Base-by-base conservation (phyloP, 2,329 filamentous ascomycete genomes). In the Sclerotinia nivalis region DNA sequence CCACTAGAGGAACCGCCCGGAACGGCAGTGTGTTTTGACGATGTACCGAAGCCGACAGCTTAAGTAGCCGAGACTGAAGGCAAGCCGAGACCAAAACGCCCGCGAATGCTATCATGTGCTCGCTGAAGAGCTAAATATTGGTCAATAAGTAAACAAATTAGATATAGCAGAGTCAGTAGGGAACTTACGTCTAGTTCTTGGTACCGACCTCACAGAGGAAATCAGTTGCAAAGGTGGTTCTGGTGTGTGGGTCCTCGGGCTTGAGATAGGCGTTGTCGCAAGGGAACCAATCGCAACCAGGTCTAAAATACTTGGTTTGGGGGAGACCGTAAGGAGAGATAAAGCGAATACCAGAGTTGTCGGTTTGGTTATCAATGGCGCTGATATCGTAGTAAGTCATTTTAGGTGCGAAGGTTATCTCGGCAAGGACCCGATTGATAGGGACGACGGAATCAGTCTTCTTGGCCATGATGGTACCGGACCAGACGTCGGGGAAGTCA, bases 341-440 rank as follows among this genome's bases (percentile, higher is more conserved):
- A 9, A 28, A 64, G n/a, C 20, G 58, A 25, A 69, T 28, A 8
- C 67, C 67, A 20, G 58, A n/a, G 18, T 58, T 50, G 25, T 69
- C 68, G 15, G 37, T 66, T 18, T 22, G n/a, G 25, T 69, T 69
- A 10, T 22, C 25, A 40, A 69, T 34, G 3, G 59, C 68, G 4
- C 40, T 50, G 60, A 66, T 25, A 59, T 69, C 68, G 34, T 59
- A 69, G 8, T 15, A 50, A 20, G 37, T 59, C 18, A 10, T 13
- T 18, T 37, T 10, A 22, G n/a, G 25, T 25, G 34, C 22, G 12
- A 66, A 69, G 7, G 1, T 12, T 9, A 69, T 8, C n/a, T 66
- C 68, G 12, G 50, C 68, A 13, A 59, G 12, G 13, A 58, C 25
- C 15, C 59, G 37, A 9, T 66, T 5, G 60, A 52, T 4, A n/a